phyloP scores from a whole-genome alignment of 495 filamentous ascomycete genomes.

The Aspergillus funiculosus region DNA sequence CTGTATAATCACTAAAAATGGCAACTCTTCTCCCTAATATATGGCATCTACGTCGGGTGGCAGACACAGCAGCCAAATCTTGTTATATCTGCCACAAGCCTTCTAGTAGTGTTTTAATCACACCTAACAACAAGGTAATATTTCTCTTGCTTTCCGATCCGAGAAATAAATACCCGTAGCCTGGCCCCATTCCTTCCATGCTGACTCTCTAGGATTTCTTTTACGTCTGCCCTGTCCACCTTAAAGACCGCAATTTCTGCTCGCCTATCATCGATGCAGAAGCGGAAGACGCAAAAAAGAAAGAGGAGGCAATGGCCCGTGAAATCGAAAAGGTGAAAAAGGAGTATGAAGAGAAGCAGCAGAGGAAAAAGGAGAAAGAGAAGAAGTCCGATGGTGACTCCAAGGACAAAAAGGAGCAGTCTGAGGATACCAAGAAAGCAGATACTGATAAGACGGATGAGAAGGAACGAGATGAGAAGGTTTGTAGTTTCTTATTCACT shows the following conservation, averaged over 20 bases:
- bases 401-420: conserved; percentile 41
- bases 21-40: conserved; percentile 65
- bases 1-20: conserved; percentile 1
- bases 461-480: conserved; percentile 54
- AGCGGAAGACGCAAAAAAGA: conserved; percentile 59
- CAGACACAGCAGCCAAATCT: conserved; percentile 71
- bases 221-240: conserved; percentile 78
- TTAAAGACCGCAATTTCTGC: conserved; percentile 79
- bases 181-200: conserved; percentile 11
- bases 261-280: conserved; percentile 73
- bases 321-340: conserved; percentile 71
- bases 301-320: conserved; percentile 60
- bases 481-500: conserved; percentile 13
- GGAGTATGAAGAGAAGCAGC: conserved; percentile 42
- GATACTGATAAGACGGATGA: conserved; percentile 43
- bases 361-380: conserved; percentile 40
- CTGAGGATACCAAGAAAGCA: conserved; percentile 43
- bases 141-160: too few relatives aligned
- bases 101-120: conserved; percentile 79
- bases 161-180: too few relatives aligned
- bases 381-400: conserved; percentile 42
- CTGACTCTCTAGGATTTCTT: conserved; percentile 71
- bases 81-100: conserved; percentile 92
- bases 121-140: conserved; percentile 80
- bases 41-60: conserved; percentile 84